Evolutionary conservation across 768 basidiomycete species (phyloP).

Genomic region (Trametes meyenii): DNA sequence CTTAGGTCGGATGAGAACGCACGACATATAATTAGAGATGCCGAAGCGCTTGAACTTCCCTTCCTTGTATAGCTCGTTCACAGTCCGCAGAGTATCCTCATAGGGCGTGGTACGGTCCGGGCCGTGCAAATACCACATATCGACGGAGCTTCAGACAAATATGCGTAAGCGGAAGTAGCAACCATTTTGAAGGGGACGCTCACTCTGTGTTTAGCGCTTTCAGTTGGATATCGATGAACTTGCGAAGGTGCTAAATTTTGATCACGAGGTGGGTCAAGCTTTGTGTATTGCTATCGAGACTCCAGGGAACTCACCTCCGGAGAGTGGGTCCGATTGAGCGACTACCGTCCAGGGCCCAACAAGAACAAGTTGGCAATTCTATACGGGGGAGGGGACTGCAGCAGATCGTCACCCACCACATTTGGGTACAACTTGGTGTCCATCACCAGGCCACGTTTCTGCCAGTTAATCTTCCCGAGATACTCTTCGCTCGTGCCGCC

Average conservation of each 20-base stretch:
- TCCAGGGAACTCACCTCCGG: background rate
- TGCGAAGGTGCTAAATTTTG: slow-evolving; percentile 36
- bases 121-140: slow-evolving; percentile 53
- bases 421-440: slow-evolving; percentile 63
- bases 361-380: too few relatives aligned
- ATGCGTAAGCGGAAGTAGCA: slow-evolving; percentile 33
- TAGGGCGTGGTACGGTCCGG: slow-evolving; percentile 48
- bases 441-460: slow-evolving; percentile 52
- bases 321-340: background rate
- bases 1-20: slow-evolving; percentile 24
- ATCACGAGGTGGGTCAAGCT: too few relatives aligned
- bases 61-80: slow-evolving; percentile 52
- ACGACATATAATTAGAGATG: slow-evolving; percentile 47
- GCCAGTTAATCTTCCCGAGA: slow-evolving; percentile 54
- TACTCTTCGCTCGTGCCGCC: slow-evolving; percentile 39
- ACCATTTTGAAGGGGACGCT: background rate
- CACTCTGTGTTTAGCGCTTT: slow-evolving; percentile 53
- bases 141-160: slow-evolving; percentile 31
- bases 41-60: slow-evolving; percentile 54
- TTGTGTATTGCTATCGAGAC: too few relatives aligned
- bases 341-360: too few relatives aligned
- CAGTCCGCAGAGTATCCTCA: slow-evolving; percentile 48
- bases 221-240: slow-evolving; percentile 38
- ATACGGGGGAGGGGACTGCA: background rate
- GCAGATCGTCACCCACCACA: slow-evolving; percentile 22